These are phyloP conservation scores for Mortierella sp. DNA, from an alignment of 371 early-diverging fungal species.

Conservation along the genomic window DNA sequence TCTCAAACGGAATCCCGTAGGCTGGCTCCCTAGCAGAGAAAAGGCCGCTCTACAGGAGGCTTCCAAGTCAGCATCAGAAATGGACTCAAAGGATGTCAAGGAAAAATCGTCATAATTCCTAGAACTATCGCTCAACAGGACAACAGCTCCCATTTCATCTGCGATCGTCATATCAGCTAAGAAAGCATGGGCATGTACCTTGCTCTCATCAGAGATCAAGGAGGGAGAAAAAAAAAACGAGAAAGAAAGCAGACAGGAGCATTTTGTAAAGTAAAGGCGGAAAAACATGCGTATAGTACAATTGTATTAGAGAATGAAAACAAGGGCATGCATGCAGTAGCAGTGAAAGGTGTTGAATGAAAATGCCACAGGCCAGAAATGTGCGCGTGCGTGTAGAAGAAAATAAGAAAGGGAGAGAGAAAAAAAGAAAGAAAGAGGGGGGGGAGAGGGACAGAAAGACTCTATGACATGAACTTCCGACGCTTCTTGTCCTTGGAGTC, in stretches of 20 bases:
- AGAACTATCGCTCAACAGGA: background rate
- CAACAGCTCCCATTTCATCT: background rate
- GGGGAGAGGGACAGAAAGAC: background rate
- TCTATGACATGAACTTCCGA: constrained; percentile 55
- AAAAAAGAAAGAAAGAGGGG: background rate
- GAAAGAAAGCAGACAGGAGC: too few species aligned
- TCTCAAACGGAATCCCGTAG: constrained; percentile 31
- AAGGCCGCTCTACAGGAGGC: constrained; percentile 8
- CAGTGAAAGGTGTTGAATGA: too few species aligned
- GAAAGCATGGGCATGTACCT: background rate
- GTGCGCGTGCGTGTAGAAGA: too few species aligned
- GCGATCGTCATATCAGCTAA: background rate
- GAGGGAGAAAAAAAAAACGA: too few species aligned
- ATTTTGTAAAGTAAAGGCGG: constrained; percentile 3
- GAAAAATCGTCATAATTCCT: constrained; percentile 20
- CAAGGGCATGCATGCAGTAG: background rate
- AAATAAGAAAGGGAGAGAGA: background rate
- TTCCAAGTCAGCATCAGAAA: constrained; percentile 7
- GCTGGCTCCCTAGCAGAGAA: constrained; percentile 45
- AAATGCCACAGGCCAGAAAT: background rate
- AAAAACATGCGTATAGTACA: constrained; percentile 28
- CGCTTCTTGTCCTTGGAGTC: constrained; percentile 50
- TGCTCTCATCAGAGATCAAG: too few species aligned
- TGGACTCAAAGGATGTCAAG: constrained; percentile 12
- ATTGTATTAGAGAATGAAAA: constrained; percentile 9